These are phyloP conservation scores for Penicillium sp. DNA, from an alignment of 2,329 filamentous ascomycete species.

Conservation along the genomic window DNA sequence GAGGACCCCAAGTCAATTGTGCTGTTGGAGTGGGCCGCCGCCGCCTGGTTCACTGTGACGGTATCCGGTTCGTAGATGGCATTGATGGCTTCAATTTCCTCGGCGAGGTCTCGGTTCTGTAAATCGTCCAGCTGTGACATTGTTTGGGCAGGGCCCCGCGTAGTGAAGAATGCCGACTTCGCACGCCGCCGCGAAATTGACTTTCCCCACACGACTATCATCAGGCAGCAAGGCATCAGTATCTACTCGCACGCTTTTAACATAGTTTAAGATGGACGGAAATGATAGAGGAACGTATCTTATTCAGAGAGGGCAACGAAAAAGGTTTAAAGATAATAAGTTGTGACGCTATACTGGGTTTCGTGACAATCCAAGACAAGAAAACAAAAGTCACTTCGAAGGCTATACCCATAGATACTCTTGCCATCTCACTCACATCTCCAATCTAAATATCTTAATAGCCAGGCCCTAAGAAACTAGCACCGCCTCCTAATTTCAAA, in stretches of 20 bases:
- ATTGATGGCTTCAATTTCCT: conserved; percentile 50
- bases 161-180: conserved; percentile 6
- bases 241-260: too few species aligned
- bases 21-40: conserved; percentile 22
- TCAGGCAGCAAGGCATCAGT: conserved; percentile 19
- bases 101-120: conserved; percentile 42
- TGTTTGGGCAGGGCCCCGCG: conserved; percentile 7
- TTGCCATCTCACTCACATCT: too few species aligned
- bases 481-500: not conserved
- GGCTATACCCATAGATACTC: too few species aligned
- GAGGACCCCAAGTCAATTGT: conserved; percentile 30
- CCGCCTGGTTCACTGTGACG: conserved; percentile 44
- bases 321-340: too few species aligned
- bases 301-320: too few species aligned
- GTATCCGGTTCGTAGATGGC: conserved; percentile 65
- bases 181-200: conserved; percentile 15
- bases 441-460: not conserved
- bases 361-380: not conserved
- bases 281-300: too few species aligned
- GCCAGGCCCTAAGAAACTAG: conserved; percentile 13
- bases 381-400: not conserved
- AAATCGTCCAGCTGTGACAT: conserved; percentile 25
- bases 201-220: conserved; percentile 12
- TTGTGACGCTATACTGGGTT: not conserved
- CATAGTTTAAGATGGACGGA: too few species aligned